Evolutionary conservation across 495 filamentous ascomycete genomes (phyloP), one percentile per base, ranked within the genome.

Genomic region (Halenospora varia): DNA sequence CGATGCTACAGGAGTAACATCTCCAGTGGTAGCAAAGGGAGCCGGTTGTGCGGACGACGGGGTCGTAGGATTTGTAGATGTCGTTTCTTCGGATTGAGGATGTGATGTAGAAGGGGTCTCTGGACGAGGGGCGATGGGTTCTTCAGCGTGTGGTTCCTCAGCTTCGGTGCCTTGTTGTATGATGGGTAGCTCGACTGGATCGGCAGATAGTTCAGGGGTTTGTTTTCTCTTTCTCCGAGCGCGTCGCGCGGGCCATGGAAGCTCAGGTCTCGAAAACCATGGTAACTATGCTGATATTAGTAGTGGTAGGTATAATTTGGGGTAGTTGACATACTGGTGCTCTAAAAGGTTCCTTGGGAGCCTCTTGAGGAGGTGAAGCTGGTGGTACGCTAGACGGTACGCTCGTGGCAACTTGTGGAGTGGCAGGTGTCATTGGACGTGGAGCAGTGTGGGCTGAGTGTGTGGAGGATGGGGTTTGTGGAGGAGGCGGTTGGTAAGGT

Each of bases 221-320:
- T 26, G 35, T 66, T 63, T 60, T 50, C 68, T 70, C 60, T 66
- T 70, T 61, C 68, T 68, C 62, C 68, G 57, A n/a, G 63, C 53
- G 3, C 69, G 61, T 57, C 73, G 73, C 1, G 69, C 67, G 23
- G 92, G 90, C 66, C 94, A 96, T 2, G 80, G 68, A 15, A 70
- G 61, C 20, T 87, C 83, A 2, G 86, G 82, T 26, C 78, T 76
- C 23, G 91, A 96, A n/a, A 86, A 75, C 91, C 91, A 96, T 10
- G 92, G 92, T 2, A 96, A 73, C 84, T 89, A 62, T 9, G 45
- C 22, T 58, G 8, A 19, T 29, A 51, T 66, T 53, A 66, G 60
- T 39, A 55, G n/a, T 6, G 35, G 11, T 44, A 26, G 24, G 23
- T 18, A 26, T 15, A 8, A 42, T 17, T 42, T 39, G 6, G n/a